Percentiles rank a stretch among this genome's conserved stretches.
These are phyloP conservation scores for Kickxella alabastrina DNA, from an alignment of 192 early-diverging fungal genomes.

Conservation along the genomic window DNA sequence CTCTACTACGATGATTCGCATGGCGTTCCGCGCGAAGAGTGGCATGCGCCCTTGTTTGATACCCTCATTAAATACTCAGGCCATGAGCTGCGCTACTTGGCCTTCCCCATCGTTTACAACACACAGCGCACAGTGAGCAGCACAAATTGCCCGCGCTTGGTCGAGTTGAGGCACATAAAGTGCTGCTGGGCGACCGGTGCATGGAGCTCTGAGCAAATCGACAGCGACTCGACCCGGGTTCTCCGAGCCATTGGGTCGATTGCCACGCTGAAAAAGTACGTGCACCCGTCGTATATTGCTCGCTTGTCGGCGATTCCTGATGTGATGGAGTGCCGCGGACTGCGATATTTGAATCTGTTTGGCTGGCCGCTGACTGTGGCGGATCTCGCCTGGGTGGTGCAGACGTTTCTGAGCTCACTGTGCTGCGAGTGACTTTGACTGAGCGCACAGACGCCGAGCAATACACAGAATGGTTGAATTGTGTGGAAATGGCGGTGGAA, in stretches of 20 bases:
- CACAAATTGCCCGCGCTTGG: slow-evolving; percentile 30
- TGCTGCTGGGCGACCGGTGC: slow-evolving; percentile 49
- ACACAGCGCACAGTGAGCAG: slow-evolving; percentile 28
- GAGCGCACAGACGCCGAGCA: background rate
- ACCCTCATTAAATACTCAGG: slow-evolving; percentile 24
- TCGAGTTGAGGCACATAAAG: slow-evolving; percentile 41
- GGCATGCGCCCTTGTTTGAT: slow-evolving; percentile 47
- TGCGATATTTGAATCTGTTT: slow-evolving; percentile 29
- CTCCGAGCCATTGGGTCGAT: slow-evolving; percentile 31
- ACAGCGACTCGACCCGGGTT: slow-evolving; percentile 45
- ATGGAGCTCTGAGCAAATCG: slow-evolving; percentile 9
- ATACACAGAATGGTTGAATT: background rate
- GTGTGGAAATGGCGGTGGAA: background rate
- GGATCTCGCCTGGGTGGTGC: slow-evolving; percentile 24
- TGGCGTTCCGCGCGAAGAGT: slow-evolving; percentile 40
- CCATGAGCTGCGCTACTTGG: slow-evolving; percentile 17
- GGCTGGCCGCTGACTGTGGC: slow-evolving; percentile 43
- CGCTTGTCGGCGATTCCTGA: slow-evolving; percentile 22
- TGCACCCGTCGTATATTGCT: slow-evolving; percentile 45
- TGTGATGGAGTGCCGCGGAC: slow-evolving; percentile 8
- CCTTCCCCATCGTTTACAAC: slow-evolving; percentile 51
- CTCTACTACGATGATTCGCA: slow-evolving; percentile 43
- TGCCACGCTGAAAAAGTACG: slow-evolving; percentile 23
- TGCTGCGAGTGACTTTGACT: slow-evolving; percentile 19
- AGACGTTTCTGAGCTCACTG: slow-evolving; percentile 3